Percentiles rank a stretch among this genome's conserved stretches.
Evolutionary conservation across 1,284 basidiomycete genomes (phyloP).

Genomic region (Leccinum pachyderme): DNA sequence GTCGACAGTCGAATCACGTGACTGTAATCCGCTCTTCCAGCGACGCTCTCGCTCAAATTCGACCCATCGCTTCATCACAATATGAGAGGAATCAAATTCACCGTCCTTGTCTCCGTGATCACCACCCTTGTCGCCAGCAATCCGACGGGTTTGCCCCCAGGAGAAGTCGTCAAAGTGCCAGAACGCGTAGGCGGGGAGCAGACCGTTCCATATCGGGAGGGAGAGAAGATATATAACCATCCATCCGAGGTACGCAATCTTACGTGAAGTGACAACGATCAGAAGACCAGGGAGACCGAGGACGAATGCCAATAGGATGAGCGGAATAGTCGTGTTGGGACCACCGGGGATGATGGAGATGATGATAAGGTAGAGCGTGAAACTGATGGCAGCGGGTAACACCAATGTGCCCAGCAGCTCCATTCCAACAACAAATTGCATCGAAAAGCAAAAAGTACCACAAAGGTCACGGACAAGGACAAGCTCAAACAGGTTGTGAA

Average conservation of each 20-base stretch:
- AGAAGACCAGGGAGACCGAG: slow-evolving; percentile 94
- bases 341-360: slow-evolving; percentile 80
- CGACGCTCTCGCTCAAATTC: slow-evolving; percentile 97
- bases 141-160: slow-evolving; percentile 94
- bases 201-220: slow-evolving; percentile 94
- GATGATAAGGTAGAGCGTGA: slow-evolving; percentile 93
- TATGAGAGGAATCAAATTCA: slow-evolving; percentile 93
- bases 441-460: slow-evolving; percentile 95
- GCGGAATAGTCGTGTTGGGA: slow-evolving; percentile 85
- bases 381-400: slow-evolving; percentile 94
- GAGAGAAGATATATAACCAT: slow-evolving; percentile 95
- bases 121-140: slow-evolving; percentile 72
- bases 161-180: slow-evolving; percentile 99
- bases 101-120: slow-evolving; percentile 90
- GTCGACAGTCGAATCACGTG: slow-evolving; percentile 77
- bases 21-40: slow-evolving; percentile 85
- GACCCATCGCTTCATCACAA: slow-evolving; percentile 99
- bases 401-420: slow-evolving; percentile 95
- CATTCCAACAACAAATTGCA: slow-evolving; percentile 98
- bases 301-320: slow-evolving; percentile 89
- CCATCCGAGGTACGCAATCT: slow-evolving; percentile 94
- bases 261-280: slow-evolving; percentile 93
- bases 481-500: slow-evolving; percentile 96
- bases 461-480: slow-evolving; percentile 93
- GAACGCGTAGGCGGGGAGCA: slow-evolving; percentile 92